Conservation (phyloP, 2,329 filamentous ascomycete species). For the Harringtonia aguacate region DNA sequence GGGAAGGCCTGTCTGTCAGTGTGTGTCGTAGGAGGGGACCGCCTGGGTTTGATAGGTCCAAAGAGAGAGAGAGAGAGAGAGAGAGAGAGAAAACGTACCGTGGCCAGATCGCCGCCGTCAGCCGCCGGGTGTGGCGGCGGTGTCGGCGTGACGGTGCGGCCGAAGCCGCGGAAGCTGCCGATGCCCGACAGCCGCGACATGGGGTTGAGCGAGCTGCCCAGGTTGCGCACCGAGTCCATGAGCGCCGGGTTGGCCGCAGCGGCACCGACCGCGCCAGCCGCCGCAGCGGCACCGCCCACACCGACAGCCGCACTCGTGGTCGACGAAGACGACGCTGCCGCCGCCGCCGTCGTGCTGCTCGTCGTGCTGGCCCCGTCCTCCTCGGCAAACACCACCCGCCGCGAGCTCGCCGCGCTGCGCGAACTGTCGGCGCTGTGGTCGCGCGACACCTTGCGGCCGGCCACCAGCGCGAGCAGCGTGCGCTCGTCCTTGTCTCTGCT, state of each 20-base stretch:
- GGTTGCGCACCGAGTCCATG: conserved; percentile 70
- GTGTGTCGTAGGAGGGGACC: background rate
- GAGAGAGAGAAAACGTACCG: conserved; percentile 29
- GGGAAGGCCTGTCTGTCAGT: conserved; percentile 40
- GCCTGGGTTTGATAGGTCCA: background rate
- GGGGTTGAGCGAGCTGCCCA: conserved; percentile 73
- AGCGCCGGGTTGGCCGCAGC: conserved; percentile 43
- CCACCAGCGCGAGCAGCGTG: conserved; percentile 61
- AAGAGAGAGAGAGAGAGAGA: background rate
- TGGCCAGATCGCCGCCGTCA: conserved; percentile 44
- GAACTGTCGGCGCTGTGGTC: conserved; percentile 71
- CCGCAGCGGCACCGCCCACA: conserved; percentile 8
- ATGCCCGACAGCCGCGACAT: conserved; percentile 70
- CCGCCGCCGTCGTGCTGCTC: background rate
- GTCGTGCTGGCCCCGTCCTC: conserved; percentile 16
- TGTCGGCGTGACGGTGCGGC: conserved; percentile 37
- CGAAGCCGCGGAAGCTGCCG: conserved; percentile 65
- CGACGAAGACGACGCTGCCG: conserved; percentile 11
- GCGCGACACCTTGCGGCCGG: conserved; percentile 42
- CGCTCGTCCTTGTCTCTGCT: conserved; percentile 45
- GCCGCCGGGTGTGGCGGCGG: conserved; percentile 26
- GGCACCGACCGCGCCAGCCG: background rate
- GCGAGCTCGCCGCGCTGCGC: conserved; percentile 44
- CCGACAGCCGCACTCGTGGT: background rate
- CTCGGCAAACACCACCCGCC: conserved; percentile 40